A percentile compares a stretch with the other conserved stretches of the same genome.
Evolutionary conservation across 164 flowering plant species (phyloP).

Genomic region (Malania oleifera): DNA sequence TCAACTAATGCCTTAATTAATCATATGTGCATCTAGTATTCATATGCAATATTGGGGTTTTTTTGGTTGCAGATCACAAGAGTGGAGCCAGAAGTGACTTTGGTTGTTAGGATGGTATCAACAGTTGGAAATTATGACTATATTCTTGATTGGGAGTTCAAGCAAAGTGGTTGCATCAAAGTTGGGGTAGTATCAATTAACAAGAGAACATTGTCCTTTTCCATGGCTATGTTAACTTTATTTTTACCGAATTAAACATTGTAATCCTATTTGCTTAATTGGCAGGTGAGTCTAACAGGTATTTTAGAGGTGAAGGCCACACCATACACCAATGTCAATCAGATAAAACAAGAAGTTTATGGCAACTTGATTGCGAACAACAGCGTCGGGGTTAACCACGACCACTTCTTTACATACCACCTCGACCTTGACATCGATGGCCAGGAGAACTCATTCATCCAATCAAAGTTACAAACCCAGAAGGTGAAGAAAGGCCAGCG

Average conservation of each 20-base stretch:
- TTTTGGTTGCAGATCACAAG: slow-evolving; percentile 19
- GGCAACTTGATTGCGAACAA: slow-evolving; percentile 53
- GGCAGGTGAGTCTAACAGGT: slow-evolving; percentile 60
- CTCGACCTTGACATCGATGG: slow-evolving; percentile 77
- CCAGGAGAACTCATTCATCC: slow-evolving; percentile 47
- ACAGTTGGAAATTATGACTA: slow-evolving; percentile 39
- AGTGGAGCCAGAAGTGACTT: slow-evolving; percentile 21
- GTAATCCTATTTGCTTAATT: too few species aligned
- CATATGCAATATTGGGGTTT: background rate
- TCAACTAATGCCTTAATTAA: too few species aligned
- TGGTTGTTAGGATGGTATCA: slow-evolving; percentile 39
- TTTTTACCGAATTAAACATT: too few species aligned
- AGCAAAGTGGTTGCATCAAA: slow-evolving; percentile 24
- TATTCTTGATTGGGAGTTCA: slow-evolving; percentile 39
- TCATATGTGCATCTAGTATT: too few species aligned
- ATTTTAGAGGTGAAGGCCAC: slow-evolving; percentile 49
- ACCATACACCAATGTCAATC: slow-evolving; percentile 33
- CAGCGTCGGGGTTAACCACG: slow-evolving; percentile 53
- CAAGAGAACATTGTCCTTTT: too few species aligned
- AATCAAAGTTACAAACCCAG: slow-evolving; percentile 28
- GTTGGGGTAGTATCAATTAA: background rate
- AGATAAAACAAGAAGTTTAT: slow-evolving; percentile 32
- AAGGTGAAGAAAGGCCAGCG: slow-evolving; percentile 8
- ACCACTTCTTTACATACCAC: slow-evolving; percentile 62
- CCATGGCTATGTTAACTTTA: too few species aligned